phyloP scores from a whole-genome alignment of 805 yeast genomes.

The Lipomyces sp. region DNA sequence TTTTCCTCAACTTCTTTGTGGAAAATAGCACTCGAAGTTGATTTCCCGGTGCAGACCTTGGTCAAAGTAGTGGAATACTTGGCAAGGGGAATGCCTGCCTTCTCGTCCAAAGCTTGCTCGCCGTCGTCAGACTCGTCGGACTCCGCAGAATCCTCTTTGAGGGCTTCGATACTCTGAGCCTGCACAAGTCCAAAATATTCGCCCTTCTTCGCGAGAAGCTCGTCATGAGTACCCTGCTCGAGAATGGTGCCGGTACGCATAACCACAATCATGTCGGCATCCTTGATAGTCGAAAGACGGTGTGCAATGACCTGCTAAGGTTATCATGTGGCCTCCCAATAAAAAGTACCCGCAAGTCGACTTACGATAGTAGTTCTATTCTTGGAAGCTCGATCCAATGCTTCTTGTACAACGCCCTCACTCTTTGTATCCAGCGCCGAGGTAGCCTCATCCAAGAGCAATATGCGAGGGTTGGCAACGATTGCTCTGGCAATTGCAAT shows the following conservation, averaged over 20 bases:
- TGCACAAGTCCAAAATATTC: constrained; percentile 46
- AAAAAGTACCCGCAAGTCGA: background rate
- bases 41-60: constrained; percentile 20
- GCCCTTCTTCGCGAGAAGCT: constrained; percentile 45
- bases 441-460: constrained; percentile 69
- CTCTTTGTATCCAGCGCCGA: constrained; percentile 69
- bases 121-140: constrained; percentile 25
- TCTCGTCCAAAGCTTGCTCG: constrained; percentile 21
- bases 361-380: constrained; percentile 59
- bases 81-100: constrained; percentile 22
- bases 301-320: constrained; percentile 77
- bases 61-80: constrained; percentile 17
- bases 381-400: constrained; percentile 48
- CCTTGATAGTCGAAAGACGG: constrained; percentile 80
- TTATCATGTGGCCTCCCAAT: background rate
- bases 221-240: constrained; percentile 53
- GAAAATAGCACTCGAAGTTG: background rate
- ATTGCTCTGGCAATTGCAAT: constrained; percentile 67
- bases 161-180: constrained; percentile 44
- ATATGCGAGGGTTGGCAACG: constrained; percentile 57
- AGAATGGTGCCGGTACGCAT: constrained; percentile 56
- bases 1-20: constrained; percentile 14
- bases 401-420: constrained; percentile 63
- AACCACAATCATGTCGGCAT: constrained; percentile 61
- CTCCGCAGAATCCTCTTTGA: constrained; percentile 14